These are phyloP conservation scores for Penicillium maclennaniae DNA, from an alignment of 495 filamentous ascomycete genomes.

Conservation along the genomic window DNA sequence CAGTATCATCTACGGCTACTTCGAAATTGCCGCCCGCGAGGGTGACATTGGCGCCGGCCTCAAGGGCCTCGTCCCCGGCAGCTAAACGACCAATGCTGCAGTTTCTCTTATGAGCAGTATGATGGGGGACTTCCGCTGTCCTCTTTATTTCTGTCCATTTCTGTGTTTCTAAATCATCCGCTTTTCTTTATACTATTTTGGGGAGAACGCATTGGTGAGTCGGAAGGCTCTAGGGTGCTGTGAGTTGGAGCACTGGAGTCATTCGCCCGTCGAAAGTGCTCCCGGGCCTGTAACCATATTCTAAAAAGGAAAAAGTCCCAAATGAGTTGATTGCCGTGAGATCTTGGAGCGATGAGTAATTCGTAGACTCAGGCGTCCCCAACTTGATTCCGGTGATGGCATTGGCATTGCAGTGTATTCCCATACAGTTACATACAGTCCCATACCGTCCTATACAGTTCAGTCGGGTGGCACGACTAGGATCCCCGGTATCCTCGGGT, in stretches of 20 bases:
- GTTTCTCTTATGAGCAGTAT: constrained; percentile 36
- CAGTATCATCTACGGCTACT: constrained; percentile 98
- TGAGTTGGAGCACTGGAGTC: neutral
- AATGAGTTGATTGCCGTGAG: constrained; percentile 11
- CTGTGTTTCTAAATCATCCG: constrained; percentile 28
- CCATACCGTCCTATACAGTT: too few relatives aligned
- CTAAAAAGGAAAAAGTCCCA: constrained; percentile 26
- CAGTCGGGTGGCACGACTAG: too few relatives aligned
- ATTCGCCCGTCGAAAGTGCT: constrained; percentile 11
- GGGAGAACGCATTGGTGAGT: constrained; percentile 21
- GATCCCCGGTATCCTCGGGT: constrained; percentile 11
- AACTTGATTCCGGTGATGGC: too few relatives aligned
- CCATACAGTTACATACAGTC: neutral
- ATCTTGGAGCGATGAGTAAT: too few relatives aligned
- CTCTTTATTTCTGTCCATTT: constrained; percentile 23
- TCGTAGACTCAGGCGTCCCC: too few relatives aligned
- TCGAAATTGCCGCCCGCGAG: constrained; percentile 98
- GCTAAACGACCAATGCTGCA: constrained; percentile 30
- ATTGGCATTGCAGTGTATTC: too few relatives aligned
- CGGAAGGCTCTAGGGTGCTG: neutral
- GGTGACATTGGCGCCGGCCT: constrained; percentile 83
- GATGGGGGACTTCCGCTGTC: constrained; percentile 21
- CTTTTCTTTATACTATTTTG: constrained; percentile 23
- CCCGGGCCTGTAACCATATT: constrained; percentile 31
- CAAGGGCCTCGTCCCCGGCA: constrained; percentile 75